Base-by-base conservation (phyloP, 2,329 filamentous ascomycete species). In the Penicillium oxalicum region DNA sequence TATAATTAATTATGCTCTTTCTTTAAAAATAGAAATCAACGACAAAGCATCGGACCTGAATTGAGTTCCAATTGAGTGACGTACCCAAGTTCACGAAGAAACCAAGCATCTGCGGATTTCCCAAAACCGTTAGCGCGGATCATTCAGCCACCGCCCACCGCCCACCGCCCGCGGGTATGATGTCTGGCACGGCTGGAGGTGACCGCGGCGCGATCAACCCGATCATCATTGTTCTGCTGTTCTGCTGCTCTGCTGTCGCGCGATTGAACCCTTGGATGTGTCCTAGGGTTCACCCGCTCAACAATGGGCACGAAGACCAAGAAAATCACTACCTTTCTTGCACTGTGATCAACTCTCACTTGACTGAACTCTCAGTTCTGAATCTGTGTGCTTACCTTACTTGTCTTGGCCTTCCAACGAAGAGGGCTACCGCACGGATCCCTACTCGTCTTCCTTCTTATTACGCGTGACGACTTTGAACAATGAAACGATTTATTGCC, bases 221-320 rank as follows among this genome's bases (percentile, higher is more conserved):
- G 35, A 24, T 44, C 29, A 9, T 38, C 36, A 39, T 37, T 9
- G 18, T 29, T 36, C 29, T 11, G 11, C 29, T 32, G 29, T 4
- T 32, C 29, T 32, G 7, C 29, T 11, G 29, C 29, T 32, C 29
- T 32, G 29, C 29, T 32, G 29, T 11, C 29, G 29, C 29, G 50
- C 36, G 39, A 49, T 44, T 37, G 44, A 39, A 36, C 41, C 40
- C 35, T 35, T 37, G 26, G 37, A 47, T 40, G 40, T 40, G 36
- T 45, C 33, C 43, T 39, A 34, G 43, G 35, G 43, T 40, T 47
- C 48, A 39, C 42, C 29, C 42, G 40, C 40, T 50, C 45, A 57
- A 54, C 48, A 44, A 57, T 57, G 55, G 55, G 47, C 29, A 33
- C 45, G 50, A 40, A 47, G 39, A 12, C 34, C 29, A 40, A n/a